Percentiles rank a stretch among this genome's conserved stretches.
phyloP scores from a whole-genome alignment of 208 protist genomes.

The Borovskyia barvae region DNA sequence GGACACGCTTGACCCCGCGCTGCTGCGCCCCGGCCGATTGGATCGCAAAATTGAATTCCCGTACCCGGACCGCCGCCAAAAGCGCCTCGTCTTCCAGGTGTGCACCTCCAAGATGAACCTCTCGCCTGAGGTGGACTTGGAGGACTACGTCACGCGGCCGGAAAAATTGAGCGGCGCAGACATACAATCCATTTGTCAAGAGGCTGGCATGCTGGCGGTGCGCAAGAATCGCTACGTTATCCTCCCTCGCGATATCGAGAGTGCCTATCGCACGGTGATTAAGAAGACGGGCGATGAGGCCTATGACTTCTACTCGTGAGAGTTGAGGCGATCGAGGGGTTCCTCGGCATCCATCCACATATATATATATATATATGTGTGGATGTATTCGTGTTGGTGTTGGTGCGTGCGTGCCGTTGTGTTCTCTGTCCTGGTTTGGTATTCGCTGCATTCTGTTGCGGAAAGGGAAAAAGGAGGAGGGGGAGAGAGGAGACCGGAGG shows the following conservation, averaged over 20 bases:
- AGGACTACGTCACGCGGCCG: conserved; percentile 96
- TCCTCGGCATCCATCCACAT: too few relatives aligned
- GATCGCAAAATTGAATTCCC: conserved; percentile 99
- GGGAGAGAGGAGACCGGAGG: not conserved
- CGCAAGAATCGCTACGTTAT: conserved; percentile 99
- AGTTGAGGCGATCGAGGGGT: too few relatives aligned
- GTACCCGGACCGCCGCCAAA: conserved; percentile 97
- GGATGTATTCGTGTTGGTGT: too few relatives aligned
- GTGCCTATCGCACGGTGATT: conserved; percentile 93
- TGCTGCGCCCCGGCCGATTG: conserved; percentile 97
- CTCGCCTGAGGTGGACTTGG: conserved; percentile 96
- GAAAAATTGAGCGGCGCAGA: conserved; percentile 99
- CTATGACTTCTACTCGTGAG: conserved; percentile 90
- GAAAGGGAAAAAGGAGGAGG: too few relatives aligned
- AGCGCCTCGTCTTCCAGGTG: conserved; percentile 99
- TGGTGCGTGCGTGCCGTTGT: not conserved
- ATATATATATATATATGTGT: too few relatives aligned
- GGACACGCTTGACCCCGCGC: conserved; percentile 99
- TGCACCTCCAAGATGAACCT: conserved; percentile 99
- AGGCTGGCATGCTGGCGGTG: conserved; percentile 99
- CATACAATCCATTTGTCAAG: conserved; percentile 99
- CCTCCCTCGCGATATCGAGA: conserved; percentile 99
- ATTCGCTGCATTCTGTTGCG: not conserved
- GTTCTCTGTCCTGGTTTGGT: not conserved
- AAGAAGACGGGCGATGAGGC: conserved; percentile 81